Evolutionary conservation across 495 filamentous ascomycete genomes (phyloP).

Genomic region (Barbatosphaeria neglecta): DNA sequence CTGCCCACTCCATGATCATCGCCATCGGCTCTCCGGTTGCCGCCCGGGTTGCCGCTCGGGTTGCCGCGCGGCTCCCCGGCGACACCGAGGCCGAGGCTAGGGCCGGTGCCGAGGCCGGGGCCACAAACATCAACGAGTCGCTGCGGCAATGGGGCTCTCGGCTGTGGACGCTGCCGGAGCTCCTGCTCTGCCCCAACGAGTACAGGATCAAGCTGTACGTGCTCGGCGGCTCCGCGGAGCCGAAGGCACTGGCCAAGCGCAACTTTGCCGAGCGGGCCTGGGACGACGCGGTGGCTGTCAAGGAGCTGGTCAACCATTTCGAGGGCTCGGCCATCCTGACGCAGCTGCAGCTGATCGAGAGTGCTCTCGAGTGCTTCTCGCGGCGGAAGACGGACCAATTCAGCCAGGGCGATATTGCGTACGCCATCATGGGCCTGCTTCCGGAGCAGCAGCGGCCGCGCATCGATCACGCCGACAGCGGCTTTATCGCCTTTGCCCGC

Average conservation of each 20-base stretch:
- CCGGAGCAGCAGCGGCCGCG: constrained; percentile 17
- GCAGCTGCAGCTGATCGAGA: constrained; percentile 3
- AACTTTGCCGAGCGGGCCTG: constrained; percentile 4
- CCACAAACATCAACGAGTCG: background rate
- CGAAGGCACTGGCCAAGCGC: constrained; percentile 3
- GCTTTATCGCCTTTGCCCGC: constrained; percentile 32
- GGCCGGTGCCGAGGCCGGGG: too few species aligned
- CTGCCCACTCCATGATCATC: constrained; percentile 2
- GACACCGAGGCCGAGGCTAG: background rate
- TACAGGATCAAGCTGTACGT: constrained; percentile 1
- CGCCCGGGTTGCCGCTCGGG: background rate
- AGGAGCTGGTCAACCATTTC: constrained; percentile 7
- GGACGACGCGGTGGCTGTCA: background rate
- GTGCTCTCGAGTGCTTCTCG: constrained; percentile 3
- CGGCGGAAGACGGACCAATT: constrained; percentile 3
- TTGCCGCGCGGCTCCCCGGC: background rate
- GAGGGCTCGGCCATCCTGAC: constrained; percentile 3
- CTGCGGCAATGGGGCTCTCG: constrained; percentile 20
- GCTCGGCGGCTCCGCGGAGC: background rate
- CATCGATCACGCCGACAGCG: constrained; percentile 18
- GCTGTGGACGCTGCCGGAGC: constrained; percentile 33
- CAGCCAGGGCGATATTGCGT: constrained; percentile 21
- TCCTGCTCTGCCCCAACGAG: constrained; percentile 18
- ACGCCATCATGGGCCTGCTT: constrained; percentile 29
- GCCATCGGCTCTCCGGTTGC: background rate